phyloP scores from a whole-genome alignment of 345 rosid species.

The Euphorbia peplus region DNA sequence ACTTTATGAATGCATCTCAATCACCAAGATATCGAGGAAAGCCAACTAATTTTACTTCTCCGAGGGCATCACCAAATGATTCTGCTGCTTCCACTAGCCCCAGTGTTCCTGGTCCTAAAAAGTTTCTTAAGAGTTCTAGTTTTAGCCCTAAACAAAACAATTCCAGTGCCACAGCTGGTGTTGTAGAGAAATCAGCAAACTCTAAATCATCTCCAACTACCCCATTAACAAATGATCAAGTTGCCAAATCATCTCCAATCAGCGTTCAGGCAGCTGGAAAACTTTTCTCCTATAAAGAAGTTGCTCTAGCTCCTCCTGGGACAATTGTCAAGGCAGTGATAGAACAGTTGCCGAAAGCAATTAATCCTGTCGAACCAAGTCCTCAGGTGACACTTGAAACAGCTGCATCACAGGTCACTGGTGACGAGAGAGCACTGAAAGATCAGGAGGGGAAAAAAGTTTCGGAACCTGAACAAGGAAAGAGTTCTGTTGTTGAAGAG shows the following conservation, averaged over 20 bases:
- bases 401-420: slow-evolving; percentile 26
- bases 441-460: slow-evolving; percentile 33
- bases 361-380: slow-evolving; percentile 29
- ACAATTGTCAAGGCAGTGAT: slow-evolving; percentile 83
- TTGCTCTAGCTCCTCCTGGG: slow-evolving; percentile 96
- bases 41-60: slow-evolving; percentile 56
- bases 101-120: slow-evolving; percentile 44
- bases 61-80: slow-evolving; percentile 49
- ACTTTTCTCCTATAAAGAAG: slow-evolving; percentile 94
- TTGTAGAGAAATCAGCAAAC: slow-evolving; percentile 41
- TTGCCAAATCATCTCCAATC: slow-evolving; percentile 52
- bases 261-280: slow-evolving; percentile 77
- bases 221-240: slow-evolving; percentile 52
- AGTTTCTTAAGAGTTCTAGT: slow-evolving; percentile 67
- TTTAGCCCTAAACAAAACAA: slow-evolving; percentile 57
- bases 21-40: slow-evolving; percentile 69
- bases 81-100: slow-evolving; percentile 42
- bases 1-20: slow-evolving; percentile 64
- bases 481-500: slow-evolving; percentile 29
- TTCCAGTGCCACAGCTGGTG: slow-evolving; percentile 34
- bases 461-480: slow-evolving; percentile 30
- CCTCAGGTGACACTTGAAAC: slow-evolving; percentile 34
- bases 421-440: slow-evolving; percentile 23
- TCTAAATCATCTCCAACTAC: slow-evolving; percentile 50
- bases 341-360: slow-evolving; percentile 63